Conservation (phyloP, 1,284 basidiomycete species). For the Cryptococcus sp. region DNA sequence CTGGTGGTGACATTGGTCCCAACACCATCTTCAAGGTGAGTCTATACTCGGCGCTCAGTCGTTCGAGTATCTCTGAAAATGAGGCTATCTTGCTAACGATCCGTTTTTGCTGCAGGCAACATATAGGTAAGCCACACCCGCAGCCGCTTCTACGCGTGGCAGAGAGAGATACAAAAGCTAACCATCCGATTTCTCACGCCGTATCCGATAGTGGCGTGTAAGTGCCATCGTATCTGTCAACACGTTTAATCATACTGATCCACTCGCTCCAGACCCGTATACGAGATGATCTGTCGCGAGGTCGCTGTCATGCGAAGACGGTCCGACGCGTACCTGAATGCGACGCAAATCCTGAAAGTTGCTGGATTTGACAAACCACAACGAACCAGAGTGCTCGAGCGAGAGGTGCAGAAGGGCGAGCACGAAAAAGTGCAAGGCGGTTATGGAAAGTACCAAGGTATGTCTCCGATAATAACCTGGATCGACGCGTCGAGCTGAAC, state of each 20-base stretch:
- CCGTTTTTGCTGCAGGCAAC: constrained; percentile 26
- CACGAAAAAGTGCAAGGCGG: constrained; percentile 99
- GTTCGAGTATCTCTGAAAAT: neutral
- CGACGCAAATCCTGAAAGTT: constrained; percentile 98
- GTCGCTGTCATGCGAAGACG: constrained; percentile 97
- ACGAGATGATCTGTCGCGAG: constrained; percentile 77
- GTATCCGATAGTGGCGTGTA: constrained; percentile 48
- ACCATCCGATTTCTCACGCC: no score
- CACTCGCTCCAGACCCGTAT: constrained; percentile 44
- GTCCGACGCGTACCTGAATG: constrained; percentile 96
- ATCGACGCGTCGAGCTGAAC: neutral
- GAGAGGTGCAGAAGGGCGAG: constrained; percentile 97
- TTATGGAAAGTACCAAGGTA: constrained; percentile 99
- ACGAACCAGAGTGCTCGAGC: constrained; percentile 91
- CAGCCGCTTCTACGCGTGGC: neutral
- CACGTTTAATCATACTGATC: neutral
- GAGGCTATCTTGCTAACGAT: neutral
- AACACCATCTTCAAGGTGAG: constrained; percentile 44
- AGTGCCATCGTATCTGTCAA: constrained; percentile 27
- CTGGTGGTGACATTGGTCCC: constrained; percentile 33
- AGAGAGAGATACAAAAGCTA: no score
- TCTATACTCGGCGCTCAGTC: neutral
- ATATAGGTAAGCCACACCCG: constrained; percentile 30
- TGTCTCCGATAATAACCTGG: constrained; percentile 30
- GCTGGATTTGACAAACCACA: constrained; percentile 99